Conservation (phyloP, 306 rosid genomes). For the Fragaria ananassa region DNA sequence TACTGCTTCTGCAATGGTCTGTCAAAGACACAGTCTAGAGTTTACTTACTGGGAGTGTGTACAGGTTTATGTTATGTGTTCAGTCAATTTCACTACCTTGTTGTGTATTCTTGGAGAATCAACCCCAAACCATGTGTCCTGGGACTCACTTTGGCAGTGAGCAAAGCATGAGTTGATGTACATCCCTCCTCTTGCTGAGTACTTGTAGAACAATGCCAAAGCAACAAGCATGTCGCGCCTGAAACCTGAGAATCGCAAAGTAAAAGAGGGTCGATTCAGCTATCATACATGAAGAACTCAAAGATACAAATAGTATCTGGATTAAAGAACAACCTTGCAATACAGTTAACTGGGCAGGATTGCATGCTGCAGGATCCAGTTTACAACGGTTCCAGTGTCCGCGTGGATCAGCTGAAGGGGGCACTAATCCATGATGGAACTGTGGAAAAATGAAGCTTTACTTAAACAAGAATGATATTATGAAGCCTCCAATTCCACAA, state of each 20-base stretch:
- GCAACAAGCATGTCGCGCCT: conserved; percentile 63
- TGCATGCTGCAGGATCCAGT: conserved; percentile 58
- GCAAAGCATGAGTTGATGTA: conserved; percentile 91
- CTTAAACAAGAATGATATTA: background rate
- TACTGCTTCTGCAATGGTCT: conserved; percentile 90
- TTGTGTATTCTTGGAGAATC: conserved; percentile 72
- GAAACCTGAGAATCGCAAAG: conserved; percentile 39
- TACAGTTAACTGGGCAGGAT: conserved; percentile 39
- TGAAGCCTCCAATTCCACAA: background rate
- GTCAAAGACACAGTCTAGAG: conserved; percentile 13
- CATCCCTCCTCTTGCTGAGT: conserved; percentile 73
- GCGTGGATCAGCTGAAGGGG: conserved; percentile 67
- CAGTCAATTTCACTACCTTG: conserved; percentile 40
- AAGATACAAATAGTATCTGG: background rate
- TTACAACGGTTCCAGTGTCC: conserved; percentile 86
- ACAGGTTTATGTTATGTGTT: background rate
- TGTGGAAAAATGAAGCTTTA: background rate
- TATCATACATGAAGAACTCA: background rate
- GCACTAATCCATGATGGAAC: conserved; percentile 61
- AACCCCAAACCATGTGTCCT: conserved; percentile 78
- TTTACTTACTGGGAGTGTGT: background rate
- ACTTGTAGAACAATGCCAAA: conserved; percentile 38
- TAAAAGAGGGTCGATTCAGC: background rate
- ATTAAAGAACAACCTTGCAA: conserved; percentile 63
- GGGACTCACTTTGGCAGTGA: conserved; percentile 93